Base-by-base conservation (phyloP, 1,284 basidiomycete genomes). In the Porodaedalea pini region DNA sequence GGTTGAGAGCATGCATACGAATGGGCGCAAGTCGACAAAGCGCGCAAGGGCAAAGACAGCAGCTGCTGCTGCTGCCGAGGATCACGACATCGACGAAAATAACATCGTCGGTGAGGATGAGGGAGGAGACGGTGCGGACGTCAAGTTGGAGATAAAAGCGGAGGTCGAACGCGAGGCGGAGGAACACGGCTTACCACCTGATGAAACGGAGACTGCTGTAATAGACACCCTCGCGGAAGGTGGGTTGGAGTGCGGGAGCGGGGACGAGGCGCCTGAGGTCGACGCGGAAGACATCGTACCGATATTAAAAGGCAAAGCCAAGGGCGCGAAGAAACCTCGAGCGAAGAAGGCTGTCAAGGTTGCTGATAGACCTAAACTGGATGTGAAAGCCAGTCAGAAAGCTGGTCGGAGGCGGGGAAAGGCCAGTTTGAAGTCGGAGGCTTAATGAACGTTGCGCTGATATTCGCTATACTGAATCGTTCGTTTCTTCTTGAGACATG, bases 11-110 rank as follows among this genome's bases (percentile, higher is more conserved):
- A 76, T 76, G 62, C 73, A 76, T 59, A 84, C 79, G 0, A 77
- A 75, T 36, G 80, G 80, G 13, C 74, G 80, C 48, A 83, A 83
- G 63, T 79, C 78, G 0, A 71, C 62, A 61, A 74, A 59, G 17
- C 58, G 58, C 6, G 52, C 57, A 25, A 54, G 40, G 23, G 52
- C 53, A 10, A 56, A 45, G 40, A 27, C 36, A 2, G 53, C 36
- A 27, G 47, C 40, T 4, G 25, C 23, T 5, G 39, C 29, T 34
- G 51, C n/a, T 27, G 32, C 31, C 3, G 32, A 2, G 2, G 34
- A 31, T 25, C 15, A 29, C 13, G 47, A 48, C 25, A 21, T n/a
- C 6, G 47, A 27, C 17, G 25, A 41, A 44, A 19, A 11, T n/a
- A 23, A 45, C 11, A 45, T 45, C 21, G 29, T 6, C 4, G 23